phyloP scores from a whole-genome alignment of 371 early-diverging fungal species.

The Rozella allomycis region DNA sequence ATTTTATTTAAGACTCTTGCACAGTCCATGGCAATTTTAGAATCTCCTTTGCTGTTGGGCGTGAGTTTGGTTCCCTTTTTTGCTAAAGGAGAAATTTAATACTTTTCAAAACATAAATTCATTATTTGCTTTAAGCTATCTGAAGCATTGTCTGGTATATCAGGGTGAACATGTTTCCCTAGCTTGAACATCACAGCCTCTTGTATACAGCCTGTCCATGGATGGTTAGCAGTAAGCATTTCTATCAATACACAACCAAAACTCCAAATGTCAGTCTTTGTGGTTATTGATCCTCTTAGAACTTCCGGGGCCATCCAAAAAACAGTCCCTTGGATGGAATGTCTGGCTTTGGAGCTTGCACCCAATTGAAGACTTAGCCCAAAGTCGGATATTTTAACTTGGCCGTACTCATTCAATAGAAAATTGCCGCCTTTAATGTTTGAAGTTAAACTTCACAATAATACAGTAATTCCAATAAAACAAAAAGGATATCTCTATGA shows the following conservation, averaged over 20 bases:
- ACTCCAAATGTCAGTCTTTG: conserved; percentile 68
- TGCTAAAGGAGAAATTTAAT: too few species aligned
- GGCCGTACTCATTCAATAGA: conserved; percentile 66
- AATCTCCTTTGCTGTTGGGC: conserved; percentile 52
- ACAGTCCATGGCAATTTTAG: conserved; percentile 54
- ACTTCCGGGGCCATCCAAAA: conserved; percentile 97
- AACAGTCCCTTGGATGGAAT: conserved; percentile 67
- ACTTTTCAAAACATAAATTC: too few species aligned
- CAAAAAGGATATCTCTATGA: conserved; percentile 93
- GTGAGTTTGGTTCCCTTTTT: conserved; percentile 40
- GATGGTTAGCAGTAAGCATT: conserved; percentile 85
- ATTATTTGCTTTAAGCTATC: too few species aligned
- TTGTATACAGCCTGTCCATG: conserved; percentile 72
- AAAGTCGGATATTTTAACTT: conserved; percentile 95
- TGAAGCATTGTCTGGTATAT: conserved; percentile 48
- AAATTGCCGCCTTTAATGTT: conserved; percentile 95
- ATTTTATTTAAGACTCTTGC: too few species aligned
- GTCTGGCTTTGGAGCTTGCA: too few species aligned
- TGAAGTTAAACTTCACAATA: too few species aligned
- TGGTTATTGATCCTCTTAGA: conserved; percentile 50
- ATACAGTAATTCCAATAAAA: too few species aligned
- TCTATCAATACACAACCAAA: conserved; percentile 84
- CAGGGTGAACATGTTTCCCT: conserved; percentile 54
- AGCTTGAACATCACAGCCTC: conserved; percentile 44
- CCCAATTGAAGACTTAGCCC: too few species aligned